Conservation (phyloP, 2,329 filamentous ascomycete genomes). For the Aspergillus ochraceoroseus region DNA sequence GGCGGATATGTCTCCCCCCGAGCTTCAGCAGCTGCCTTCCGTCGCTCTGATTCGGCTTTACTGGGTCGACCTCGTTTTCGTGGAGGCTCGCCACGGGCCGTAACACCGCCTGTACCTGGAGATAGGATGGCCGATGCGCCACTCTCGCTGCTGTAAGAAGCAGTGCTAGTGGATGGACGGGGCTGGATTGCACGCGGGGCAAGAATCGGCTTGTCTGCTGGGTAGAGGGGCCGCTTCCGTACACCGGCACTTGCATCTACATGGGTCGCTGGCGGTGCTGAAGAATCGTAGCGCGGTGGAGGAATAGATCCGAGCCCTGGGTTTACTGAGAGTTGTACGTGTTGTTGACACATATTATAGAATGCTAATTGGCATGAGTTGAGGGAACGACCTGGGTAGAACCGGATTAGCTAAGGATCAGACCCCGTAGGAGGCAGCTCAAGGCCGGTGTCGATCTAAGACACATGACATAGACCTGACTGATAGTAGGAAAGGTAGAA, state of each 20-base stretch:
- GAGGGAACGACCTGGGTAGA: conserved; percentile 36
- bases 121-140: conserved; percentile 34
- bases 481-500: conserved; percentile 2
- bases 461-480: conserved; percentile 6
- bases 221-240: conserved; percentile 32
- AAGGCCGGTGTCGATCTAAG: background rate
- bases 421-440: background rate
- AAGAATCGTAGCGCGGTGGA: conserved; percentile 23
- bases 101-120: conserved; percentile 28
- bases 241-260: conserved; percentile 25
- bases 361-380: conserved; percentile 38
- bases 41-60: conserved; percentile 41
- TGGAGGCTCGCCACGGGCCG: conserved; percentile 31
- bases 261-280: conserved; percentile 19
- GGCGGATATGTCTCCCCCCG: conserved; percentile 40
- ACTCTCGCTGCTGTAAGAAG: conserved; percentile 34
- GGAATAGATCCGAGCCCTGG: conserved; percentile 17
- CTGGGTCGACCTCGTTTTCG: conserved; percentile 44
- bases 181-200: conserved; percentile 40
- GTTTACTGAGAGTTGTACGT: conserved; percentile 19
- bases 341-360: conserved; percentile 31
- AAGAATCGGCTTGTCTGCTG: conserved; percentile 28
- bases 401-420: conserved; percentile 15
- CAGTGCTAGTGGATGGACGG: conserved; percentile 33
- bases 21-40: conserved; percentile 36